Evolutionary conservation across 2,329 filamentous ascomycete genomes (phyloP).

Genomic region (Talaromyces sp.): DNA sequence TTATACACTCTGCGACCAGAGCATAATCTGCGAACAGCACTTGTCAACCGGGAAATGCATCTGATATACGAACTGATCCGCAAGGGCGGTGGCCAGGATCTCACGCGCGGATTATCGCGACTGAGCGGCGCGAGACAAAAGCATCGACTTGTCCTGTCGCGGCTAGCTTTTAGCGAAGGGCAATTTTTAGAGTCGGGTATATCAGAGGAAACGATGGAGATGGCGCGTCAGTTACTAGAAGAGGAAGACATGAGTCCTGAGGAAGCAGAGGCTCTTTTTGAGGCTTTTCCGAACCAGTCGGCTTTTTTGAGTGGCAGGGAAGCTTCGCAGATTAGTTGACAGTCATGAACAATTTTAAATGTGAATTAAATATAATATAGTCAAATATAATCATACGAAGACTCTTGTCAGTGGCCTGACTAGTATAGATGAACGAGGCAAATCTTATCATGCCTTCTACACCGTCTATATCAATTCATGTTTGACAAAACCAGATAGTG

Average conservation of each 20-base stretch:
- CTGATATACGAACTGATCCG: conserved; percentile 56
- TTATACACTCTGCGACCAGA: conserved; percentile 50
- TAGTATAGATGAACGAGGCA: too few relatives aligned
- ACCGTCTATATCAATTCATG: too few relatives aligned
- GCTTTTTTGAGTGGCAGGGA: conserved; percentile 5
- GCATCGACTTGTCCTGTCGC: conserved; percentile 71
- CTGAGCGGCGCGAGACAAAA: conserved; percentile 72
- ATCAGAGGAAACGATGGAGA: conserved; percentile 69
- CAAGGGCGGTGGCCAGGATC: conserved; percentile 59
- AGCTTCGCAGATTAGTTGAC: conserved; percentile 9
- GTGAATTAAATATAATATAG: neutral
- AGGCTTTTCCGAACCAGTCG: conserved; percentile 34
- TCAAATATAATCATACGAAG: neutral
- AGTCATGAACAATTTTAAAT: too few relatives aligned
- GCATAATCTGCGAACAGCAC: conserved; percentile 40
- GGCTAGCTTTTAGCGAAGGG: conserved; percentile 81
- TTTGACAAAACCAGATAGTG: too few relatives aligned
- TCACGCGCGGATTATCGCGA: conserved; percentile 64
- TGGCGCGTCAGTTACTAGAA: conserved; percentile 77
- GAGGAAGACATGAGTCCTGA: conserved; percentile 73
- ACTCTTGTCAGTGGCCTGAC: too few relatives aligned
- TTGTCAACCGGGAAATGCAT: conserved; percentile 57
- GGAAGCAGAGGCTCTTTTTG: conserved; percentile 58
- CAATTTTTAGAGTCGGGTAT: conserved; percentile 70
- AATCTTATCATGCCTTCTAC: too few relatives aligned